Conservation (phyloP, 768 basidiomycete species). For the Rhodosporidiobolus odoratus region DNA sequence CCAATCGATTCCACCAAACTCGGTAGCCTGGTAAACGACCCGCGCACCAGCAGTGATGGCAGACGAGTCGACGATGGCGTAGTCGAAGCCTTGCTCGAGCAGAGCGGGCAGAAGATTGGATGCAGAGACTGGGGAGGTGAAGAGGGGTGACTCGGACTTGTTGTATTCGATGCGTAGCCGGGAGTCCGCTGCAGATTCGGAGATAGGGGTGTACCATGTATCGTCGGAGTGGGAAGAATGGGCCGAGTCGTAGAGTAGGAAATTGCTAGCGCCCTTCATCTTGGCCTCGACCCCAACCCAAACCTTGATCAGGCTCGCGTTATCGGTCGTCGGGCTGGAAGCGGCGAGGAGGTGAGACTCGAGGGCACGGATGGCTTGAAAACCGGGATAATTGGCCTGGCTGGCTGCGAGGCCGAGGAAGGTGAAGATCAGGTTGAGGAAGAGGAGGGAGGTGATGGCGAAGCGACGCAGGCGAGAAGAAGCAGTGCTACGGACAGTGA, state of each 20-base stretch:
- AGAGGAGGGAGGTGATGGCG: conserved; percentile 50
- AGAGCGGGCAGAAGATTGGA: conserved; percentile 10
- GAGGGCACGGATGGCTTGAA: conserved; percentile 61
- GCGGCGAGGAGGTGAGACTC: conserved; percentile 49
- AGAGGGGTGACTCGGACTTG: conserved; percentile 61
- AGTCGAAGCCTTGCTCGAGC: background rate
- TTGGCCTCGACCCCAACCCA: conserved; percentile 80
- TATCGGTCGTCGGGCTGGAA: background rate
- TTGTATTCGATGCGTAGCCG: conserved; percentile 61
- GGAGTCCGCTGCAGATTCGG: background rate
- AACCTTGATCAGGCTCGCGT: conserved; percentile 51
- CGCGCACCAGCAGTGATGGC: background rate
- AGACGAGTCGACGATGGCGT: background rate
- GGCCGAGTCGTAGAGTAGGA: conserved; percentile 55
- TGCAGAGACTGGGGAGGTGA: conserved; percentile 33
- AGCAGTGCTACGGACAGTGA: conserved; percentile 13
- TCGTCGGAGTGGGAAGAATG: conserved; percentile 26
- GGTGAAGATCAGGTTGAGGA: conserved; percentile 57
- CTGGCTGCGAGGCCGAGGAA: conserved; percentile 58
- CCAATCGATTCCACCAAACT: conserved; percentile 2
- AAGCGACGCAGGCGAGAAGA: conserved; percentile 14
- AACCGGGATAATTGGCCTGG: conserved; percentile 81
- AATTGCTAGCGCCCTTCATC: conserved; percentile 84
- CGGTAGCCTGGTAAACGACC: background rate
- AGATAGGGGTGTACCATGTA: conserved; percentile 23